Base-by-base conservation (phyloP, 2,329 filamentous ascomycete genomes). In the Cladophialophora bantiana region DNA sequence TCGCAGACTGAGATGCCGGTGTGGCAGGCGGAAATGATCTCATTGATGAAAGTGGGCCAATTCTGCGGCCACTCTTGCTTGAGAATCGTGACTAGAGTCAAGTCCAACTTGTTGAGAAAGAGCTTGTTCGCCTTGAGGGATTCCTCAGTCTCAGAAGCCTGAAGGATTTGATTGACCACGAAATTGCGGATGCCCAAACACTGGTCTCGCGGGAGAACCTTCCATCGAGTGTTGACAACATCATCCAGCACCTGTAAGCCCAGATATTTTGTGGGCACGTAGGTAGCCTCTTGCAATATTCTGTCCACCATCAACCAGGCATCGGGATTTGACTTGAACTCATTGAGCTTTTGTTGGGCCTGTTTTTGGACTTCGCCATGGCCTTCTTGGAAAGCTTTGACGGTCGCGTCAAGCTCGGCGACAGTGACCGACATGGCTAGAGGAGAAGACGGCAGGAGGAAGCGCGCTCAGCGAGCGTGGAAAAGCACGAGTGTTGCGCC, bases 21-120 rank as follows among this genome's bases (percentile, higher is more conserved):
- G 78, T 96, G 94, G 81, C 94, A 98, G 64, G 95, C 94, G 26
- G 93, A 91, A 74, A 99, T 93, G 80, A 99, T 99, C 83, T 99
- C 95, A 84, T 98, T 98, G 86, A 99, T 98, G 81, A 99, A 99
- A 20, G 93, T 97, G 10, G 96, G 95, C 95, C 96, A 99, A 84
- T 99, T 96, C 82, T 98, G 94, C 65, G 95, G 95, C 95, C 95
- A 99, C 81, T 99, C 95, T 82, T 99, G 95, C 85, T 99, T 99
- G 77, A 99, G 84, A 70, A 99, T 94, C 65, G 94, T 97, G 74
- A 99, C 93, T 71, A 99, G 90, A 66, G 98, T 94, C 75, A 99
- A 87, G 77, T 99, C 99, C 69, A 99, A 89, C 84, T 99, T 99
- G 86, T 98, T 98, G 77, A 99, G 85, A 67, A 99, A 88, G 38